A percentile compares a stretch with the other conserved stretches of the same genome.
Evolutionary conservation across 2,329 filamentous ascomycete genomes (phyloP).

Genomic region (Penicillium sp.): DNA sequence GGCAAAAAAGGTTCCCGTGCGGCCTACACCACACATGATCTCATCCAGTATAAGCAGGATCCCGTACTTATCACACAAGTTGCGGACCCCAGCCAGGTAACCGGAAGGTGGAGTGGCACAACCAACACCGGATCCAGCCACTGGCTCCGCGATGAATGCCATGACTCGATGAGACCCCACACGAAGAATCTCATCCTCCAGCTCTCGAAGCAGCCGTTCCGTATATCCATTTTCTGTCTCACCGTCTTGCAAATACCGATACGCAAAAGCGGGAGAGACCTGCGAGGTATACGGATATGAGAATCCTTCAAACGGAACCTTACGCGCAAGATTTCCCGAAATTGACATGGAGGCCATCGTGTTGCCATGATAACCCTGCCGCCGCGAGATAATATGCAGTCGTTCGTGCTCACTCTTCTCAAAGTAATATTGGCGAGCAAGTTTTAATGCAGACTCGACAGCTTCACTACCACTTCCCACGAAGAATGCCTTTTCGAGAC

Average conservation of each 20-base stretch:
- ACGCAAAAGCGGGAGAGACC: neutral
- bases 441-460: neutral
- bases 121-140: neutral
- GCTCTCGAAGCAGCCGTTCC: neutral
- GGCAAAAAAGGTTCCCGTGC: neutral
- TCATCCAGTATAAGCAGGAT: neutral
- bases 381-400: neutral
- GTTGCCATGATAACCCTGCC: neutral
- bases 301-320: neutral
- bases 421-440: neutral
- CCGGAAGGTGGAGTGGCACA: neutral
- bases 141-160: neutral
- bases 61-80: neutral
- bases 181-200: neutral
- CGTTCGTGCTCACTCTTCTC: neutral
- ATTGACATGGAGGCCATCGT: neutral
- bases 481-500: neutral
- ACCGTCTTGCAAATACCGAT: neutral
- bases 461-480: neutral
- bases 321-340: neutral
- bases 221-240: neutral
- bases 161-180: neutral
- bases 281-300: neutral
- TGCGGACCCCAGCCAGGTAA: neutral
- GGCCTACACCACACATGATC: neutral